phyloP scores from a whole-genome alignment of 2,329 filamentous ascomycete genomes.

The Trichophyton benhamiae region DNA sequence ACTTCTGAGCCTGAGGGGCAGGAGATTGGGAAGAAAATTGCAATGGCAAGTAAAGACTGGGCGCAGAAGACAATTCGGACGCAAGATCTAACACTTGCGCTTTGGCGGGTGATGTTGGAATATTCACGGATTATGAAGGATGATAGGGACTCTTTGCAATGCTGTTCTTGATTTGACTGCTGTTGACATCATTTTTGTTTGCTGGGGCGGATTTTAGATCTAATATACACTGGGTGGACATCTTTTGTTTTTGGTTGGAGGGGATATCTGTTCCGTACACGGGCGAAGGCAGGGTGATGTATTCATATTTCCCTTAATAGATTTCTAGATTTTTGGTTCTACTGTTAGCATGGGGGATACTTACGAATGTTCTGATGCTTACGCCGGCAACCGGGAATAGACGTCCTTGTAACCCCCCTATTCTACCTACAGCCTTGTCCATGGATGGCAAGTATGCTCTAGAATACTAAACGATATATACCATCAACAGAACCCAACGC shows the following conservation, averaged over 20 bases:
- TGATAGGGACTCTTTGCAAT: conserved; percentile 1
- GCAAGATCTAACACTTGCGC: conserved; percentile 48
- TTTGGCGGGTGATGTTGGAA: conserved; percentile 51
- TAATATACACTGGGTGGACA: neutral
- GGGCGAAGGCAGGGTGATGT: neutral
- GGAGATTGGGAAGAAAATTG: conserved; percentile 39
- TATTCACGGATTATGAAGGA: conserved; percentile 13
- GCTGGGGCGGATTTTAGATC: neutral
- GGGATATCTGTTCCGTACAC: neutral
- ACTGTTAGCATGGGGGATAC: neutral
- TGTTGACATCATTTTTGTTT: neutral
- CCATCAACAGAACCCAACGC: neutral
- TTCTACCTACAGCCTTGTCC: neutral
- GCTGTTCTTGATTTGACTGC: conserved; percentile 2
- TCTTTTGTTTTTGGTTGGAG: neutral
- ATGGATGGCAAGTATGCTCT: neutral
- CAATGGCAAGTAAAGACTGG: conserved; percentile 45
- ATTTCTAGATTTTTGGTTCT: neutral
- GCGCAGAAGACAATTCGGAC: conserved; percentile 42
- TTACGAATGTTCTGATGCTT: neutral
- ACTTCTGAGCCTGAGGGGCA: conserved; percentile 37
- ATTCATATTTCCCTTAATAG: neutral
- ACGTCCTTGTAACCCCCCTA: neutral
- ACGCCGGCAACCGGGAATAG: neutral
- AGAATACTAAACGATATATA: neutral